Base-by-base conservation (phyloP, 495 filamentous ascomycete genomes). In the Penicillium verhagenii region DNA sequence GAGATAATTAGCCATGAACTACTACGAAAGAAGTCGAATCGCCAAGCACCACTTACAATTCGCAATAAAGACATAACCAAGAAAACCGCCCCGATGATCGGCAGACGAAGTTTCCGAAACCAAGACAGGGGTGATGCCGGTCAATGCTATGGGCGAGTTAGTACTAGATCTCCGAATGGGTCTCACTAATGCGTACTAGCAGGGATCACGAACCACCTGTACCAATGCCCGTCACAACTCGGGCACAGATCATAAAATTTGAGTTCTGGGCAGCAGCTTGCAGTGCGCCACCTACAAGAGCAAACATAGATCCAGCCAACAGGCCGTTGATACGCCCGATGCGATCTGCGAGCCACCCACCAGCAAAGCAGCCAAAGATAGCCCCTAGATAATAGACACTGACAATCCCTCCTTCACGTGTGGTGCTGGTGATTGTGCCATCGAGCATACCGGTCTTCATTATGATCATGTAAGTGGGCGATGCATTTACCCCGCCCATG, bases 291-390 rank as follows among this genome's bases (percentile, higher is more conserved):
- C 79, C 80, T 25, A 82, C 64, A 43, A 84, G 61, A 11, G 80
- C 80, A 63, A 82, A 82, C 52, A 79, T 52, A 5, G 78, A 67
- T 3, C 75, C 79, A 23, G 77, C 66, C 24, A 82, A 70, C 31
- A 84, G 66, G 38, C 81, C 79, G 51, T 82, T 80, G 58, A 80
- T 81, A 38, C 82, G 75, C 19, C 82, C 82, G 44, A 78, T 65
- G 14, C 73, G 71, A 59, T 84, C 81, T 35, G 77, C 79, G 40
- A 79, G 63, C 61, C 74, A 82, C 18, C 78, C 79, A 40, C 72
- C 77, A 18, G 72, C 63, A 62, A 79, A 78, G 64, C 79, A 78
- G 20, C 79, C 81, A 35, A 81, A 72, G 45, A 84, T 77, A 14
- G 74, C 77, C 1, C 81, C 80, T 28, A 82, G 65, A 50, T 84